Evolutionary conservation across 2,329 filamentous ascomycete species (phyloP).

Genomic region (Gnomoniopsis smithogilvyi): DNA sequence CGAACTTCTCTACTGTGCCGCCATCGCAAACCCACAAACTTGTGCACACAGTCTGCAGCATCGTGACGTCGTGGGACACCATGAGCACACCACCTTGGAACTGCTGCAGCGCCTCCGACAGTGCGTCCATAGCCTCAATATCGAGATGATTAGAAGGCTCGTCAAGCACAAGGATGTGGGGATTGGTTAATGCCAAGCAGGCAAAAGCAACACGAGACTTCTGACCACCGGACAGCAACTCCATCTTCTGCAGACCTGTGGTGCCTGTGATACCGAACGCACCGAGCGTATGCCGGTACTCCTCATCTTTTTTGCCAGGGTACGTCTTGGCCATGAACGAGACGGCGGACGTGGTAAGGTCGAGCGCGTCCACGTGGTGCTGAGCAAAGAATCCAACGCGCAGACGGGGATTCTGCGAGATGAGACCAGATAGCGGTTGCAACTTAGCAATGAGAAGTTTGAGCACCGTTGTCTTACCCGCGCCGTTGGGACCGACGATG

Average conservation of each 20-base stretch:
- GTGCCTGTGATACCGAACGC: slow-evolving; percentile 90
- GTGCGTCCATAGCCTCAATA: slow-evolving; percentile 98
- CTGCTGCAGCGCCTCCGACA: slow-evolving; percentile 75
- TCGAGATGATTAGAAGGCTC: slow-evolving; percentile 98
- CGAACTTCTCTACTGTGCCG: slow-evolving; percentile 93
- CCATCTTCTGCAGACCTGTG: slow-evolving; percentile 96
- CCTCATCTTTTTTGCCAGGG: slow-evolving; percentile 88
- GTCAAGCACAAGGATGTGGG: slow-evolving; percentile 95
- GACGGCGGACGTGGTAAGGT: slow-evolving; percentile 84
- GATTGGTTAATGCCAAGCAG: slow-evolving; percentile 89
- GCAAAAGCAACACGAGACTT: slow-evolving; percentile 98
- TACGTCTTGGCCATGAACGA: slow-evolving; percentile 94
- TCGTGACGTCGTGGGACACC: slow-evolving; percentile 98
- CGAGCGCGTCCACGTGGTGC: slow-evolving; percentile 95
- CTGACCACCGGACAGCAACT: slow-evolving; percentile 87
- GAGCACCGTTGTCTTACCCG: slow-evolving; percentile 96
- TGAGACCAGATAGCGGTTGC: slow-evolving; percentile 71
- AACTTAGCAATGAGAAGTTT: slow-evolving; percentile 94
- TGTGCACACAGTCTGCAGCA: slow-evolving; percentile 93
- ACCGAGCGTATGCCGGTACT: slow-evolving; percentile 92
- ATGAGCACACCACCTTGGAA: slow-evolving; percentile 96
- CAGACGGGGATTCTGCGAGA: slow-evolving; percentile 83
- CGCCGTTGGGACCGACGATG: slow-evolving; percentile 98
- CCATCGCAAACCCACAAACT: slow-evolving; percentile 96
- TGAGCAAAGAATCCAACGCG: slow-evolving; percentile 97